Evolutionary conservation across 1,139 yeast genomes (phyloP), one percentile per base, ranked within the genome.

Genomic region (Yamadazyma blattariae): DNA sequence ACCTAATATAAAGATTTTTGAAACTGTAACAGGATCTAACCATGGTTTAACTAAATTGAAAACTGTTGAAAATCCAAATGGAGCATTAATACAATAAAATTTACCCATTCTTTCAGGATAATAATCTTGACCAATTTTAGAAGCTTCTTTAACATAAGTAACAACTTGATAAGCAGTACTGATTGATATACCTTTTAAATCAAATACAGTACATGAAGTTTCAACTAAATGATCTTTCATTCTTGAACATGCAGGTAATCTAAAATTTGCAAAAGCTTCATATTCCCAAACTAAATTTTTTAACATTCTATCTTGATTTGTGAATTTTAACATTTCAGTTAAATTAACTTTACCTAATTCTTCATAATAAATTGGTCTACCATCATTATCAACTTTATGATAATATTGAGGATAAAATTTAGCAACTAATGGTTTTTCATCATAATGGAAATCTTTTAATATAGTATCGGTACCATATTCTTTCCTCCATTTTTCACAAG

Each of bases 101-200:
- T 88, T 89, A 54, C 98, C 97, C 97, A 92, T 90, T 66, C 98
- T 84, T 71, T 92, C 98, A 12, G 98, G 98, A 61, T 92, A 92
- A 65, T 85, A 92, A 69, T 92, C 88, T 68, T 92, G 98, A 44
- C 97, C 97, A 56, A 92, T 88, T 52, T 76, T 70, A 18, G 96
- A 86, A 20, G 98, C 97, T 63, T 89, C 96, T 58, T 82, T 79
- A 38, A 92, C 95, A 62, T 90, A 92, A 18, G 82, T 73, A 50
- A 89, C 73, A 30, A 92, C 98, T 59, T 83, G 88, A 45, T 83
- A 79, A 25, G 96, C 96, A 35, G 94, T 68, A 23, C 83, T 68
- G 45, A 92, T 70, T 19, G 96, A 87, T 41, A 92, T 89, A 16
- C 97, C 97, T 70, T 92, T 92, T 59, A 92, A 75, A 60, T 92